Evolutionary conservation across 257 asterid species (phyloP).

Genomic region (Solanum sejunctum): DNA sequence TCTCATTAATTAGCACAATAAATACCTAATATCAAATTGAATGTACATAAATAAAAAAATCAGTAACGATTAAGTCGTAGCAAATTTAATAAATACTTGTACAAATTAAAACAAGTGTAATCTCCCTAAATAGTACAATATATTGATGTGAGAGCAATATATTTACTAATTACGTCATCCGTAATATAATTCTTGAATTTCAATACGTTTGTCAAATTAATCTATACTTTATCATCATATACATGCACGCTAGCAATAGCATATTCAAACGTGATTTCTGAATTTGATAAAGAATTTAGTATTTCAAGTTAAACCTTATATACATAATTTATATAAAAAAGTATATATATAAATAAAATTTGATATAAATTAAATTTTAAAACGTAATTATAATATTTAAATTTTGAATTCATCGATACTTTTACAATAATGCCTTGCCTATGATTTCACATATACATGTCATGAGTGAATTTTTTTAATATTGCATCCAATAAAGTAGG

Average conservation of each 20-base stretch:
- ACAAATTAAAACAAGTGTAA: not conserved
- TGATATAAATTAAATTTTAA: not conserved
- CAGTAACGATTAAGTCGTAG: not conserved
- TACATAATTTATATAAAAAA: not conserved
- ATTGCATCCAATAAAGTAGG: not conserved
- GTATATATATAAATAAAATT: not conserved
- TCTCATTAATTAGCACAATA: not conserved
- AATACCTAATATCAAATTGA: not conserved
- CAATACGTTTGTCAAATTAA: not conserved
- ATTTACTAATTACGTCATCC: too few species aligned
- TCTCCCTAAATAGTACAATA: not conserved
- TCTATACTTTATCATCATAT: not conserved
- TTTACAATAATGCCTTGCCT: not conserved
- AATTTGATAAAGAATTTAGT: not conserved
- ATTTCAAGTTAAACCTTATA: not conserved
- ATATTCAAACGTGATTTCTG: not conserved
- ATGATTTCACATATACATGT: not conserved
- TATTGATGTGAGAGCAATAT: too few species aligned
- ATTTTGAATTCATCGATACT: not conserved
- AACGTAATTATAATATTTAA: not conserved
- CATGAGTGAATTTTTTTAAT: not conserved
- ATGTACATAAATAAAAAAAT: not conserved
- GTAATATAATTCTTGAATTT: not conserved
- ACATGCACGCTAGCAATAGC: not conserved
- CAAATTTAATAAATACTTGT: too few species aligned